Evolutionary conservation across 176 grass and related monocot genomes (phyloP).

Genomic region (Zoysia pacifica): DNA sequence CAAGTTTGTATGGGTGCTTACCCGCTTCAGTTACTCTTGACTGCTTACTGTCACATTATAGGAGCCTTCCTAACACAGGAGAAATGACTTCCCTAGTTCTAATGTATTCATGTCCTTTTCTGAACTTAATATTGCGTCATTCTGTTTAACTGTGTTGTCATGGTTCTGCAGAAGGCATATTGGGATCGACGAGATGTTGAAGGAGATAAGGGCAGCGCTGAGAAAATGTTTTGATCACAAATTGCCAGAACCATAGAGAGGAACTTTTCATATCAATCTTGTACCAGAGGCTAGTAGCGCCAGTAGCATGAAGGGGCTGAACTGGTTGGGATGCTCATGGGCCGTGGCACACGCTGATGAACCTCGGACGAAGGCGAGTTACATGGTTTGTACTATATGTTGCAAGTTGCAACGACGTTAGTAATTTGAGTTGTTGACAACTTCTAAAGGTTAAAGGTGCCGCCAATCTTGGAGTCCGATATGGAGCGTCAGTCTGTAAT

Average conservation of each 20-base stretch:
- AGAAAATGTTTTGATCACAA: conserved; percentile 71
- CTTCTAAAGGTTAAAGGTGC: conserved; percentile 29
- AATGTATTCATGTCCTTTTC: neutral
- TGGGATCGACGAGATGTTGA: conserved; percentile 82
- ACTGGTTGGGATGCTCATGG: neutral
- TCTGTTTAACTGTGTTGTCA: neutral
- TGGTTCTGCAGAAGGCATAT: conserved; percentile 61
- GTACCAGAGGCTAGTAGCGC: conserved; percentile 14
- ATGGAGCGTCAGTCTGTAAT: neutral
- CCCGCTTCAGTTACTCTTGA: neutral
- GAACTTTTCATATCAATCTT: neutral
- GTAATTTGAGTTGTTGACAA: neutral
- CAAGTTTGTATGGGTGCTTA: neutral
- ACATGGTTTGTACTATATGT: neutral
- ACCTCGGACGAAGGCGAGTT: neutral
- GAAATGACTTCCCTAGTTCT: neutral
- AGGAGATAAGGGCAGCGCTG: conserved; percentile 72
- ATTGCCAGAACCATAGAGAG: conserved; percentile 33
- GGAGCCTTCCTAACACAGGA: neutral
- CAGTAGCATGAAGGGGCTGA: neutral
- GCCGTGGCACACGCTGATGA: neutral
- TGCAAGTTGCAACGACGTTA: neutral
- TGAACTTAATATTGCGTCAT: neutral
- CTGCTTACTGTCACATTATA: neutral
- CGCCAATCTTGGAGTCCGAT: neutral